A percentile compares a stretch with the other conserved stretches of the same genome.
Evolutionary conservation across 306 rosid species (phyloP).

Genomic region (Cicer judaicum): DNA sequence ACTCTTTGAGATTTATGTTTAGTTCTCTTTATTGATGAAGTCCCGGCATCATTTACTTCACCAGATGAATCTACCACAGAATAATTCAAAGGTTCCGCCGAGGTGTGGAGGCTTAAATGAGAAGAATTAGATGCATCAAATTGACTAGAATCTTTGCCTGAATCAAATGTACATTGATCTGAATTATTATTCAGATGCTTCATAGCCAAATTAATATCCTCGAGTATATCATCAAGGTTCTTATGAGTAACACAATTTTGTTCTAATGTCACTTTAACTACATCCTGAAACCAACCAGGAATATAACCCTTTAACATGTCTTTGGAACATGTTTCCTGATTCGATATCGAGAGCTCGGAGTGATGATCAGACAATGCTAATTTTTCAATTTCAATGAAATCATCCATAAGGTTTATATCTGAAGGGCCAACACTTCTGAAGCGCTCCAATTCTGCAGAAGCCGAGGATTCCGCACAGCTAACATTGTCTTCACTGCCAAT

Average conservation of each 20-base stretch:
- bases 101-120: slow-evolving; percentile 33
- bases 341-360: slow-evolving; percentile 45
- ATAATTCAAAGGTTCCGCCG: slow-evolving; percentile 45
- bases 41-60: slow-evolving; percentile 46
- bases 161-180: slow-evolving; percentile 42
- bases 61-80: slow-evolving; percentile 45
- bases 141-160: slow-evolving; percentile 42
- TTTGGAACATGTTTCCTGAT: slow-evolving; percentile 49
- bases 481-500: slow-evolving; percentile 73
- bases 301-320: slow-evolving; percentile 41
- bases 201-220: slow-evolving; percentile 64
- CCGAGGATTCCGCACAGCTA: slow-evolving; percentile 79
- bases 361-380: slow-evolving; percentile 58
- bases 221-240: slow-evolving; percentile 50
- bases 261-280: slow-evolving; percentile 59
- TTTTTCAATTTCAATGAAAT: slow-evolving; percentile 92
- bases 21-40: slow-evolving; percentile 36
- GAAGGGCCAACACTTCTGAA: slow-evolving; percentile 62
- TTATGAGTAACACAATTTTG: slow-evolving; percentile 53
- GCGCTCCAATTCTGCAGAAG: slow-evolving; percentile 75
- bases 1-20: slow-evolving; percentile 49
- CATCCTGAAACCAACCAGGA: slow-evolving; percentile 66
- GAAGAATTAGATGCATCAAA: slow-evolving; percentile 44
- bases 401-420: slow-evolving; percentile 84
- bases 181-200: slow-evolving; percentile 29